Evolutionary conservation across 2,329 filamentous ascomycete genomes (phyloP).

Genomic region (Plenodomus lindquistii): DNA sequence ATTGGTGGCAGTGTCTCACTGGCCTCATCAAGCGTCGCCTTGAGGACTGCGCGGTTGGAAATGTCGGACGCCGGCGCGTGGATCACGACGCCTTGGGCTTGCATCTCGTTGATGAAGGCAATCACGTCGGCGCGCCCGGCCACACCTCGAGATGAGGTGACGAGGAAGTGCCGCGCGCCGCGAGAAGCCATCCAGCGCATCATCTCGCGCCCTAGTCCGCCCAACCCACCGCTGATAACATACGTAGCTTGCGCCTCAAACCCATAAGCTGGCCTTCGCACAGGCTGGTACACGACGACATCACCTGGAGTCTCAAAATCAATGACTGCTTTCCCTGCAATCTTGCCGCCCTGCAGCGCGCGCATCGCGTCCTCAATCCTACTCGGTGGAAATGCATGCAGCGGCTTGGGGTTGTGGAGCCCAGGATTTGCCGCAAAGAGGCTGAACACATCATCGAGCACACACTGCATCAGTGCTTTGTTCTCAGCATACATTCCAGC

Average conservation of each 20-base stretch:
- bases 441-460: slow-evolving; percentile 6
- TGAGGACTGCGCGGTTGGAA: slow-evolving; percentile 13
- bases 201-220: slow-evolving; percentile 34
- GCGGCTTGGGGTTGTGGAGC: slow-evolving; percentile 1
- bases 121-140: slow-evolving; percentile 11
- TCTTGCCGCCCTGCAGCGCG: slow-evolving; percentile 35
- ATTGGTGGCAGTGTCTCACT: slow-evolving; percentile 18
- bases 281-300: slow-evolving; percentile 5
- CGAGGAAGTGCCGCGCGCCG: slow-evolving; percentile 28
- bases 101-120: slow-evolving; percentile 18
- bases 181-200: slow-evolving; percentile 28
- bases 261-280: slow-evolving; percentile 2
- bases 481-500: slow-evolving; percentile 2
- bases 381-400: slow-evolving; percentile 7
- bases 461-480: slow-evolving; percentile 8
- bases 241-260: slow-evolving; percentile 20
- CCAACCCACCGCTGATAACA: slow-evolving; percentile 31
- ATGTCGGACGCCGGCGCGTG: slow-evolving; percentile 22
- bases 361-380: slow-evolving; percentile 14
- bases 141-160: slow-evolving; percentile 26
- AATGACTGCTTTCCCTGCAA: slow-evolving; percentile 49
- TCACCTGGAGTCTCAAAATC: slow-evolving; percentile 20
- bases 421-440: slow-evolving; percentile 2
- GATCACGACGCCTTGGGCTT: slow-evolving; percentile 15
- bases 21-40: slow-evolving; percentile 7